Percentiles rank a stretch among this genome's conserved stretches.
Conservation (phyloP, 257 asterid species). For the Nicotiana tomentosiformis region DNA sequence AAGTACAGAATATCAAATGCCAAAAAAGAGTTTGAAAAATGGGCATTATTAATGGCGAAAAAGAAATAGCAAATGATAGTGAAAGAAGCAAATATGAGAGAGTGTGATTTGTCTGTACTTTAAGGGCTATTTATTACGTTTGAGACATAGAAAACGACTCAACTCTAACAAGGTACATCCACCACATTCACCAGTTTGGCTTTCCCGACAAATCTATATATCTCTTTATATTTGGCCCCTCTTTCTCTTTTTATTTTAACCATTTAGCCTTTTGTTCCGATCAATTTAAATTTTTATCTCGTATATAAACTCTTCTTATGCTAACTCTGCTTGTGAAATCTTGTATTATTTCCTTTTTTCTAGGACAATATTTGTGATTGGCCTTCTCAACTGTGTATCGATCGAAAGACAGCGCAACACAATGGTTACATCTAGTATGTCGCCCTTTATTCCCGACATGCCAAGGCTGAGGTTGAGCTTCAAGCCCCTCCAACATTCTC, state of each 20-base stretch:
- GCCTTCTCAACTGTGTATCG: no score
- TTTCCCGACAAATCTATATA: no score
- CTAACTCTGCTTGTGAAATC: no score
- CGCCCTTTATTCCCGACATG: no score
- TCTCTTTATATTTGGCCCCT: background rate
- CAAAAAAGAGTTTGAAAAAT: no score
- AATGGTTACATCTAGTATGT: no score
- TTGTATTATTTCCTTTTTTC: no score
- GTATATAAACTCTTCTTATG: background rate
- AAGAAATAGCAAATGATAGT: background rate
- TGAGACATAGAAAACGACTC: conserved; percentile 9
- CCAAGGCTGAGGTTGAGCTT: no score
- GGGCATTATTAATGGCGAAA: background rate
- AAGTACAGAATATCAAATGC: no score
- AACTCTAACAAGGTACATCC: background rate
- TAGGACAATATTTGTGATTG: no score
- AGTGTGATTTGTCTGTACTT: conserved; percentile 4
- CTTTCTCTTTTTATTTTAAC: background rate
- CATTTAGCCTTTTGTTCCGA: background rate
- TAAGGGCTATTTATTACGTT: conserved; percentile 6
- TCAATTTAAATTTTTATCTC: background rate
- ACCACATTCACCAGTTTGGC: background rate
- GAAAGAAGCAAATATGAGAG: background rate
- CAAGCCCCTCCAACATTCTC: no score
- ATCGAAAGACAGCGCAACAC: no score